Percentiles rank a stretch among this genome's conserved stretches.
These are phyloP conservation scores for Scheffersomyces segobiensis DNA, from an alignment of 1,139 yeast species.

Conservation along the genomic window DNA sequence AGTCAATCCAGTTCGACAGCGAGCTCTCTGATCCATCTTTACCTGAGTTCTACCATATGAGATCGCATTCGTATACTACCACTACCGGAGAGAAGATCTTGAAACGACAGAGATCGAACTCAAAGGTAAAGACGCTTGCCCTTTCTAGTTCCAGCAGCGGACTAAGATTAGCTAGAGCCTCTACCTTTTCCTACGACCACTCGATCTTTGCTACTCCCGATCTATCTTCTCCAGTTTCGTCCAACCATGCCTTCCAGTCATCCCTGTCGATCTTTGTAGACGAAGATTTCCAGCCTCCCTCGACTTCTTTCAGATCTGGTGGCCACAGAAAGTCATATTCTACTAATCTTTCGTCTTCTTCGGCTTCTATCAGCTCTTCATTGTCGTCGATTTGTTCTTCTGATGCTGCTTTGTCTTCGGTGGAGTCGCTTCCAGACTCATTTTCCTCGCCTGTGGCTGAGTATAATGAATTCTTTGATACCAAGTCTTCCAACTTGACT, in stretches of 20 bases:
- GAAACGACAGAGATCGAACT: constrained; percentile 35
- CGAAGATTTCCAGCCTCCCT: constrained; percentile 36
- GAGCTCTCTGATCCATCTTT: constrained; percentile 1
- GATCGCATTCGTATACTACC: constrained; percentile 36
- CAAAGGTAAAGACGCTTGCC: constrained; percentile 10
- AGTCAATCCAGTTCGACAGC: constrained; percentile 15
- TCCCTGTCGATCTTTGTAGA: constrained; percentile 8
- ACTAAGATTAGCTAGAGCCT: constrained; percentile 17
- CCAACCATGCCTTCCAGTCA: constrained; percentile 10
- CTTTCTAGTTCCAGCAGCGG: constrained; percentile 1
- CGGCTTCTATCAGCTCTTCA: constrained; percentile 25
- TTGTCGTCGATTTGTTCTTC: constrained; percentile 30
- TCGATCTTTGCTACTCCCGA: constrained; percentile 18
- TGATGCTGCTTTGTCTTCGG: constrained; percentile 26
- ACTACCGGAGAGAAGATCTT: constrained; percentile 34
- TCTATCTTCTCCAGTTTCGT: constrained; percentile 8
- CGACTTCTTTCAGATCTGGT: constrained; percentile 27
- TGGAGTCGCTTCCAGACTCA: constrained; percentile 30
- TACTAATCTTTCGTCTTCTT: constrained; percentile 19
- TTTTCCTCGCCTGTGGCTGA: constrained; percentile 26
- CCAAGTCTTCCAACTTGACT: constrained; percentile 8
- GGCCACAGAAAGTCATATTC: constrained; percentile 22
- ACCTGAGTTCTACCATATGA: constrained; percentile 14
- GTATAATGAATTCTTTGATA: constrained; percentile 18
- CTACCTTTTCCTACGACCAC: constrained; percentile 25